These are phyloP conservation scores for Sordariomycetes sp. DNA, from an alignment of 2,329 filamentous ascomycete species.

Conservation along the genomic window DNA sequence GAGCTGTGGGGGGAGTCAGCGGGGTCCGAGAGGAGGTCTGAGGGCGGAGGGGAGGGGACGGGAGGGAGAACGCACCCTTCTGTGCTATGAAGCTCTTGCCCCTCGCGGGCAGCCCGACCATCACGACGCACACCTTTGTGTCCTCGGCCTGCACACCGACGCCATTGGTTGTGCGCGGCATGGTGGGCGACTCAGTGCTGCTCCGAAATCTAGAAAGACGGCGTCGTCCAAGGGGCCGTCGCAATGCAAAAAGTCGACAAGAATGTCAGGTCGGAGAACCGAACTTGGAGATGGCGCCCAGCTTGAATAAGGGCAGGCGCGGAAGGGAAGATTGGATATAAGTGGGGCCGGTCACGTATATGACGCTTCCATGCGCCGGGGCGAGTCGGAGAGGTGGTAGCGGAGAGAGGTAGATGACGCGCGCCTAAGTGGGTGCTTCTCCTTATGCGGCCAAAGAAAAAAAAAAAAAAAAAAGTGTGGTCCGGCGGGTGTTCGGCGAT, in stretches of 20 bases:
- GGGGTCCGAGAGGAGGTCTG: neutral
- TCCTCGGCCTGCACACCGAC: slow-evolving; percentile 81
- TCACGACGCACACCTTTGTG: slow-evolving; percentile 93
- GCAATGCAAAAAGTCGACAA: neutral
- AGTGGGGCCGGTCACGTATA: neutral
- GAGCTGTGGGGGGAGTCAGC: slow-evolving; percentile 37
- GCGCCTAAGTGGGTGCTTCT: neutral
- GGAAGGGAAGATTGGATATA: neutral
- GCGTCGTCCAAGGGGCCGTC: no score
- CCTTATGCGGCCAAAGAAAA: no score
- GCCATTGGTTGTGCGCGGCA: slow-evolving; percentile 15
- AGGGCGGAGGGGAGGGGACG: neutral
- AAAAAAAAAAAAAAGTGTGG: no score
- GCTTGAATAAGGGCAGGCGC: neutral
- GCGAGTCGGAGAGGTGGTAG: neutral
- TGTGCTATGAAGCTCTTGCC: slow-evolving; percentile 97
- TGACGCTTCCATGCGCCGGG: neutral
- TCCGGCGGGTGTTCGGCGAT: no score
- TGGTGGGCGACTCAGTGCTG: neutral
- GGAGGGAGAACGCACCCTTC: slow-evolving; percentile 60
- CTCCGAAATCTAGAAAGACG: neutral
- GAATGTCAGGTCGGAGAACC: neutral
- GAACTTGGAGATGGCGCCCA: neutral
- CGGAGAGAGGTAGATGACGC: neutral
- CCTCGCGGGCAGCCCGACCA: slow-evolving; percentile 91